Conservation (phyloP, 2,329 filamentous ascomycete genomes). For the Exserohilum turcica region DNA sequence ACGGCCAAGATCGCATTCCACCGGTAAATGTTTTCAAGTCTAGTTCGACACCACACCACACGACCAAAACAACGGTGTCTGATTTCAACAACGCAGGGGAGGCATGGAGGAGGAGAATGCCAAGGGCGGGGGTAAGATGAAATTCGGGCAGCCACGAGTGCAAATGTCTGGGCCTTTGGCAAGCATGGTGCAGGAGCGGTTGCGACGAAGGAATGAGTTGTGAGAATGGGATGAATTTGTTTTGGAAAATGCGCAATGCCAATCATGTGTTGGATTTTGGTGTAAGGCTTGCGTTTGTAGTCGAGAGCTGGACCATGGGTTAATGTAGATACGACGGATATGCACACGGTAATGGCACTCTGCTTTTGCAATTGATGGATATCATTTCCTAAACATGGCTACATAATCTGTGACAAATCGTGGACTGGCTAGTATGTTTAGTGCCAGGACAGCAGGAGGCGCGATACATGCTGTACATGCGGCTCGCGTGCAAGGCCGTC, state of each 20-base stretch:
- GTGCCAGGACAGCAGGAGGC: neutral
- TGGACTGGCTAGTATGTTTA: neutral
- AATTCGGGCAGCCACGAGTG: slow-evolving; percentile 41
- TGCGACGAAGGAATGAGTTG: slow-evolving; percentile 38
- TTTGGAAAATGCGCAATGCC: slow-evolving; percentile 24
- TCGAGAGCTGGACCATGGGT: slow-evolving; percentile 4
- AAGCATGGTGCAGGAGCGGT: slow-evolving; percentile 39
- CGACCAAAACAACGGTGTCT: slow-evolving; percentile 20
- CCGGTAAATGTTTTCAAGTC: slow-evolving; percentile 38
- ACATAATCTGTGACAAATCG: neutral
- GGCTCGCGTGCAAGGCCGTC: slow-evolving; percentile 7
- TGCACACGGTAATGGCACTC: slow-evolving; percentile 4
- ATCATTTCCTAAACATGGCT: neutral
- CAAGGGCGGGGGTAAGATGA: slow-evolving; percentile 15
- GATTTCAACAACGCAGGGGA: slow-evolving; percentile 16
- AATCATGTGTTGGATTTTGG: slow-evolving; percentile 19
- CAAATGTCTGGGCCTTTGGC: slow-evolving; percentile 44
- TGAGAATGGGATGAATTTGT: slow-evolving; percentile 19
- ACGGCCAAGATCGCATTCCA: slow-evolving; percentile 72
- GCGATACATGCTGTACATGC: neutral
- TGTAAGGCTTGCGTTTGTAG: slow-evolving; percentile 2
- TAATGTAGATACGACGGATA: slow-evolving; percentile 32
- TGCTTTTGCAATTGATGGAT: neutral
- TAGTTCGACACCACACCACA: slow-evolving; percentile 4
- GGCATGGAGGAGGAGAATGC: slow-evolving; percentile 4